phyloP scores from a whole-genome alignment of 2,329 filamentous ascomycete genomes.

The Aspergillus luchuensis region DNA sequence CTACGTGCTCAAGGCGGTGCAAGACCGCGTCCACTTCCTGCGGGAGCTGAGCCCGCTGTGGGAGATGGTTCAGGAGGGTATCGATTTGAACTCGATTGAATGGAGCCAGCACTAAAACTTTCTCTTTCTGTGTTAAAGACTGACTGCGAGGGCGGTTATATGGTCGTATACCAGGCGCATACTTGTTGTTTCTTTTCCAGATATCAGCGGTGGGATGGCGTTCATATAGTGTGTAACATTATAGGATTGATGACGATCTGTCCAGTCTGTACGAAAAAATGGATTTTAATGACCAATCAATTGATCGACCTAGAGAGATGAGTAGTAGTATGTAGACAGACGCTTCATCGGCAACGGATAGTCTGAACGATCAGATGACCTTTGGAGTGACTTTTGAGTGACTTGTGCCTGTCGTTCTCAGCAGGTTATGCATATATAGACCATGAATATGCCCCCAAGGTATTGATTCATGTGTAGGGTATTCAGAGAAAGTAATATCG shows the following conservation, averaged over 20 bases:
- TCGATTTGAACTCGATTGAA: slow-evolving; percentile 93
- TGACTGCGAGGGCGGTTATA: slow-evolving; percentile 2
- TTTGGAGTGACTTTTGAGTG: too few relatives aligned
- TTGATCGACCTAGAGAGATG: too few relatives aligned
- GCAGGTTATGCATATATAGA: too few relatives aligned
- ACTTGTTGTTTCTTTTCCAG: slow-evolving; percentile 18
- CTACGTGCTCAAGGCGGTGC: slow-evolving; percentile 93
- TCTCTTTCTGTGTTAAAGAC: slow-evolving; percentile 18
- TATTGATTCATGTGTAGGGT: too few relatives aligned
- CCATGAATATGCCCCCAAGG: too few relatives aligned
- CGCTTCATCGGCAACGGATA: too few relatives aligned
- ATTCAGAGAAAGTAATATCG: too few relatives aligned
- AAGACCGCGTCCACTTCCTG: slow-evolving; percentile 86
- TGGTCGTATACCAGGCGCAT: slow-evolving; percentile 12
- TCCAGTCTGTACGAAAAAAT: slow-evolving; percentile 24
- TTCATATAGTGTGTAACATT: slow-evolving; percentile 28
- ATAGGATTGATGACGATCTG: slow-evolving; percentile 19
- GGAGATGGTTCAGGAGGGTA: slow-evolving; percentile 96
- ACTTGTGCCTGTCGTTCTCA: too few relatives aligned
- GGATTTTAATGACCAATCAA: slow-evolving; percentile 10
- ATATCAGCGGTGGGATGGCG: slow-evolving; percentile 27
- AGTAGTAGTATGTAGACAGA: too few relatives aligned
- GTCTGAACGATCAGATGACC: too few relatives aligned
- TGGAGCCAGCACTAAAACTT: slow-evolving; percentile 78
- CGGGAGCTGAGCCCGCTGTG: slow-evolving; percentile 93